Base-by-base conservation (phyloP, 768 basidiomycete species). In the Hygrophorus russula region DNA sequence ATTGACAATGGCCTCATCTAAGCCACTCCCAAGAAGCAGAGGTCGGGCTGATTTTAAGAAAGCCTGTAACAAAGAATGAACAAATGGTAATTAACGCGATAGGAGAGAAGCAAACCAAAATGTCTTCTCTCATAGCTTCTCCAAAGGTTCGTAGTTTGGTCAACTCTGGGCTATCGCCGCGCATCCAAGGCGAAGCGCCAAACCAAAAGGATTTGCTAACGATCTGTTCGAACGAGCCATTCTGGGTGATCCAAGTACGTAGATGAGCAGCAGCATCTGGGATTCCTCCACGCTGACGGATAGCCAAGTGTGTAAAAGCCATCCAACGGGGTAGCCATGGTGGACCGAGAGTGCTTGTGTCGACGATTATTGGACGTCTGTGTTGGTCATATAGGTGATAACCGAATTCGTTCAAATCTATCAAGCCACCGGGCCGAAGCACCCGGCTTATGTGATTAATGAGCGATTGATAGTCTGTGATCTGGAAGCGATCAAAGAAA, bases 251-350 rank as follows among this genome's bases (percentile, higher is more conserved):
- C 80, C 81, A 85, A 20, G 61, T 59, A 34, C 67, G 55, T 4
- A 85, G 43, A 52, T 77, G 68, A 33, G 62, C 59, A 0, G 81
- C 75, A 11, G 82, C 83, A 42, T 82, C 76, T 1, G 74, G 66
- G 44, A 71, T 66, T 12, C 81, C 83, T 10, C 83, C 83, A 15
- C 69, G 68, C 35, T 64, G 61, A 46, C 59, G 64, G 20, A 78
- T 72, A 19, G 82, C 80, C 19, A 65, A 56, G 32, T 66, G 60
- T n/a, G 69, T 59, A 44, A 74, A 69, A 12, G 69, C 61, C 64
- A 84, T 68, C 75, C 77, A 84, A 11, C 74, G 73, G 12, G 78
- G 65, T 48, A 74, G 62, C 74, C 76, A 83, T 0, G 82, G 78
- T 5, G 66, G 64, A 2, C 60, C 63, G 30, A 74, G 55, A 38